Conservation (phyloP, 208 protist species). For the Leishmania martiniquensis region DNA sequence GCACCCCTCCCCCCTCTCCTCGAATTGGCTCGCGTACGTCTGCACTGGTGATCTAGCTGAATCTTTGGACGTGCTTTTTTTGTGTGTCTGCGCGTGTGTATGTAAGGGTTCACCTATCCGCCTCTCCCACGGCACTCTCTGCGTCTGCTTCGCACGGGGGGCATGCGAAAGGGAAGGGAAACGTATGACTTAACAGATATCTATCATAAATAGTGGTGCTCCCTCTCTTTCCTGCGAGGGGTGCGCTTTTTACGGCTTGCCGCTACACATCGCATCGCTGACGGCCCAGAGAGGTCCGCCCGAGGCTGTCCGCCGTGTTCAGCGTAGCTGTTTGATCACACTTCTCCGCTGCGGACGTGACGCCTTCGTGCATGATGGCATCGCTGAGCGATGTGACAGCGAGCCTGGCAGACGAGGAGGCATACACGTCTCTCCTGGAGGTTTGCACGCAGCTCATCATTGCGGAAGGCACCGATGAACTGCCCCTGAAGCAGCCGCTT, state of each 20-base stretch:
- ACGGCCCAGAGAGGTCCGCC: not conserved
- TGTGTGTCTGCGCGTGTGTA: not conserved
- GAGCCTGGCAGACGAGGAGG: conserved; percentile 23
- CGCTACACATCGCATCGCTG: not conserved
- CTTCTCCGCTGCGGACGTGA: not conserved
- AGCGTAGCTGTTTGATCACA: not conserved
- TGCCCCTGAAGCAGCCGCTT: conserved; percentile 13
- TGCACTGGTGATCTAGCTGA: not conserved
- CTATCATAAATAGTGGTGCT: too few species aligned
- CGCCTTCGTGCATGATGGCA: not conserved
- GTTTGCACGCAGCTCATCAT: conserved; percentile 44
- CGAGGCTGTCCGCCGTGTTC: not conserved
- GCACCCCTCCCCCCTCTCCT: not conserved
- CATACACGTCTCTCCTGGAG: conserved; percentile 28
- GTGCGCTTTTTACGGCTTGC: not conserved
- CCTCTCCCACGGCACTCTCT: not conserved
- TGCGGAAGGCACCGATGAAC: conserved; percentile 23
- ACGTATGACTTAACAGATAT: too few species aligned
- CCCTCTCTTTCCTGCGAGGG: not conserved
- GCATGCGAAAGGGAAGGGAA: not conserved
- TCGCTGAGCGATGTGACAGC: conserved; percentile 1
- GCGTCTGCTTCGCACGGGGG: not conserved
- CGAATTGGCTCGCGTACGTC: not conserved
- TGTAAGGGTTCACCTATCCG: too few species aligned
- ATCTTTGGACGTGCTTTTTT: not conserved